Evolutionary conservation across 192 early-diverging fungal species (phyloP), one percentile per base, ranked within the genome.

Genomic region (Phlyctochytrium arcticum): DNA sequence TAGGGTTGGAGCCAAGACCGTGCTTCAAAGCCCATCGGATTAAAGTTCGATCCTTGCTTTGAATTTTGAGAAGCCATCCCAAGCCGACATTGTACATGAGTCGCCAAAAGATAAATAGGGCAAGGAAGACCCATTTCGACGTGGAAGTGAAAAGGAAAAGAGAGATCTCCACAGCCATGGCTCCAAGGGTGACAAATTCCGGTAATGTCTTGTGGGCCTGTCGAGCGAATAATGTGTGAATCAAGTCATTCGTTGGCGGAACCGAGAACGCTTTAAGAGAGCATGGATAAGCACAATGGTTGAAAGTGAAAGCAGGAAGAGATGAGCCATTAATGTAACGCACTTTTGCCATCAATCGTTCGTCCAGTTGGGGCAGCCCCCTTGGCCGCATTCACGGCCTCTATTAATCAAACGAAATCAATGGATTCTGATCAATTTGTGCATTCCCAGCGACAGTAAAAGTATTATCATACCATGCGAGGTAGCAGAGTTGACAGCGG

Each of bases 81-180:
- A 98, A 70, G 19, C 90, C 92, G 5, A 78, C 78, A 70, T 95
- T 93, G 77, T 96, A 96, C 56, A 83, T 81, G 30, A 84, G 62
- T 54, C 95, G 85, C 94, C 94, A 98, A 62, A 91, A 90, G 7
- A 88, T 55, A 73, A 95, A 95, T 10, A 91, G 66, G 5, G 77
- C 67, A 53, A 96, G 47, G 69, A 92, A 91, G 30, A 90, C 51
- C 55, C 62, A 73, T 34, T 77, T 83, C 56, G 63, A 75, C 59
- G 3, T 60, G 75, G 49, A 79, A 51, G 31, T 87, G 81, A 65
- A 89, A 65, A 93, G 82, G 61, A 90, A 87, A 35, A 90, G 62
- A 19, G 79, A 48, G 62, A 90, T 75, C n/a, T 46, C 32, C 9
- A 51, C 10, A 5, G 23, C 56, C 55, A 68, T 68, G 30, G 30